These are phyloP conservation scores for Phaeomoniella chlamydospora DNA, from an alignment of 2,329 filamentous ascomycete genomes.

Conservation along the genomic window DNA sequence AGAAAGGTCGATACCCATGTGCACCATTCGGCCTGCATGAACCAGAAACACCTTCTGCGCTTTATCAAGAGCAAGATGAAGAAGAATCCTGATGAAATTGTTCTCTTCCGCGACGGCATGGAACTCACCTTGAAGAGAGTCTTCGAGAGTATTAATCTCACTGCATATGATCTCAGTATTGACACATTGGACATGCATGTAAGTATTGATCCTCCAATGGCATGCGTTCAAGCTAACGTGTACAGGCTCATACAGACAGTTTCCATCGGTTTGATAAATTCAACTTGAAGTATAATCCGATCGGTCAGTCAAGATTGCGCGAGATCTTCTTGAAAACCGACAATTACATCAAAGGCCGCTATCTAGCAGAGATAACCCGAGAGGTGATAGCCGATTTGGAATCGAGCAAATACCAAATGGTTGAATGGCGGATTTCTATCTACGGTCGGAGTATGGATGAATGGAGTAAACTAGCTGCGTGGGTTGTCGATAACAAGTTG, in stretches of 20 bases:
- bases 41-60: constrained; percentile 92
- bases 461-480: constrained; percentile 94
- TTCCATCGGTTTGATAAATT: constrained; percentile 99
- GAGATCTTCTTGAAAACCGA: constrained; percentile 99
- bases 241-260: constrained; percentile 80
- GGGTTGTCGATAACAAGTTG: constrained; percentile 96
- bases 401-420: constrained; percentile 99
- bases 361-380: constrained; percentile 92
- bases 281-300: constrained; percentile 96
- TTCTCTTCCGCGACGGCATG: constrained; percentile 83
- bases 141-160: constrained; percentile 93
- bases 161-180: constrained; percentile 93
- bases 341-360: constrained; percentile 91
- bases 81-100: constrained; percentile 87
- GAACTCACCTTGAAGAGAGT: constrained; percentile 83
- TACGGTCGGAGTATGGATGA: constrained; percentile 86
- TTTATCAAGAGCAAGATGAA: constrained; percentile 99
- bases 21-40: constrained; percentile 98
- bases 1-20: constrained; percentile 98
- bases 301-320: constrained; percentile 84
- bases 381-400: constrained; percentile 95
- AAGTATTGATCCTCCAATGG: constrained; percentile 21
- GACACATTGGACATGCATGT: constrained; percentile 98
- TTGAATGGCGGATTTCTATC: constrained; percentile 96
- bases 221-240: constrained; percentile 6